A percentile compares a stretch with the other conserved stretches of the same genome.
Evolutionary conservation across 805 yeast genomes (phyloP).

Genomic region (Candida pseudoglaebosa): DNA sequence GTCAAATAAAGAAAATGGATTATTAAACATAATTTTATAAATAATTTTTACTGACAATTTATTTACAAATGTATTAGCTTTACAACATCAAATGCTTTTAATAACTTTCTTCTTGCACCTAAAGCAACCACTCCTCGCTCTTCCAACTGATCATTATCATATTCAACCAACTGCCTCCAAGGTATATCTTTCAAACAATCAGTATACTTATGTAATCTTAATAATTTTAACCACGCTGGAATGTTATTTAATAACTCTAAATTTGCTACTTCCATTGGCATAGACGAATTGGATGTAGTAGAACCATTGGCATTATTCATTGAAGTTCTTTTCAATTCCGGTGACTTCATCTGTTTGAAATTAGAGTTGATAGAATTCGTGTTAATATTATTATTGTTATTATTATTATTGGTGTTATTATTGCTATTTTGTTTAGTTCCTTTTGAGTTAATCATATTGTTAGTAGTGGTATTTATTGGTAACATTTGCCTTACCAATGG

Average conservation of each 20-base stretch:
- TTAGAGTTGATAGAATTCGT: conserved; percentile 5
- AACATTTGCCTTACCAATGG: conserved; percentile 21
- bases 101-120: conserved; percentile 91
- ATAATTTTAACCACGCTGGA: conserved; percentile 87
- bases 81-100: conserved; percentile 87
- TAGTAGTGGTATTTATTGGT: conserved; percentile 24
- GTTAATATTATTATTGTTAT: conserved; percentile 3
- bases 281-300: conserved; percentile 21
- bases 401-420: conserved; percentile 5
- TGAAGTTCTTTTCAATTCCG: conserved; percentile 4
- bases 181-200: conserved; percentile 67
- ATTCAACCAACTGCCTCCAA: conserved; percentile 76
- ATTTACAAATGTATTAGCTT: conserved; percentile 21
- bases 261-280: conserved; percentile 41
- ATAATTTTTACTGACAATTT: not conserved
- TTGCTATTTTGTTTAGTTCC: conserved; percentile 4
- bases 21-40: not conserved
- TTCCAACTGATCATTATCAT: conserved; percentile 67
- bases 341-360: conserved; percentile 1
- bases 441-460: conserved; percentile 24
- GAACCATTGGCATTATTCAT: conserved; percentile 7
- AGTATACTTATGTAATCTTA: conserved; percentile 92
- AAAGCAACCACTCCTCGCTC: conserved; percentile 84
- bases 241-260: conserved; percentile 62
- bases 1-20: conserved; percentile 4